Percentiles rank a stretch among this genome's conserved stretches.
Conservation (phyloP, 192 early-diverging fungal species). For the Funneliformis geosporum region DNA sequence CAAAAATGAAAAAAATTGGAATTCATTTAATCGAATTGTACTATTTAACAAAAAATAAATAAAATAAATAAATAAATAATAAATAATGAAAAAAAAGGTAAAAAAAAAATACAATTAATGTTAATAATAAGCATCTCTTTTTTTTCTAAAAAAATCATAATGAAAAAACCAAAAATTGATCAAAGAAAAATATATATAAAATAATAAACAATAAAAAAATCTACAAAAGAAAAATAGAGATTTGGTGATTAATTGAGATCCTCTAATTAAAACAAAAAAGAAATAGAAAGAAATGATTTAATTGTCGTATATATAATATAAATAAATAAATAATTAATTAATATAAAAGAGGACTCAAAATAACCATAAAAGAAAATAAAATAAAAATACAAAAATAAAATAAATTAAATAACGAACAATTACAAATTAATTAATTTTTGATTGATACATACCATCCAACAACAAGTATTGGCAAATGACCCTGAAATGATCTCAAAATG, state of each 20-base stretch:
- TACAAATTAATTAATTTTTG: not conserved
- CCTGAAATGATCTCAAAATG: no score
- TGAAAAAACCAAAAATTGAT: not conserved
- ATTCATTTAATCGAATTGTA: not conserved
- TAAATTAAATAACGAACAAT: not conserved
- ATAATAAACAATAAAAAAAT: not conserved
- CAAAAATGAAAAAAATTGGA: not conserved
- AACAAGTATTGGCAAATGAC: not conserved
- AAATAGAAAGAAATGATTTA: not conserved
- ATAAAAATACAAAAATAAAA: not conserved
- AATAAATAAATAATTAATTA: no score
- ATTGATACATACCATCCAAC: not conserved
- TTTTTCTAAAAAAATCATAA: not conserved
- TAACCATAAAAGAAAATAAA: not conserved
- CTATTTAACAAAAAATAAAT: not conserved
- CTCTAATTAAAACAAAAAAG: not conserved
- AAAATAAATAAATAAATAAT: not conserved
- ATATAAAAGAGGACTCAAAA: not conserved
- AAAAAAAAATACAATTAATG: not conserved
- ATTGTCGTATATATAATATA: not conserved
- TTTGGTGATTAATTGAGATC: not conserved
- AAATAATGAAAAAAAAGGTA: not conserved
- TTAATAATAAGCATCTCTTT: not conserved
- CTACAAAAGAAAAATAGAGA: not conserved
- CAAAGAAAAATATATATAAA: not conserved